Evolutionary conservation across 169 alveolate genomes (phyloP).

Genomic region (Eimeria maxima): DNA sequence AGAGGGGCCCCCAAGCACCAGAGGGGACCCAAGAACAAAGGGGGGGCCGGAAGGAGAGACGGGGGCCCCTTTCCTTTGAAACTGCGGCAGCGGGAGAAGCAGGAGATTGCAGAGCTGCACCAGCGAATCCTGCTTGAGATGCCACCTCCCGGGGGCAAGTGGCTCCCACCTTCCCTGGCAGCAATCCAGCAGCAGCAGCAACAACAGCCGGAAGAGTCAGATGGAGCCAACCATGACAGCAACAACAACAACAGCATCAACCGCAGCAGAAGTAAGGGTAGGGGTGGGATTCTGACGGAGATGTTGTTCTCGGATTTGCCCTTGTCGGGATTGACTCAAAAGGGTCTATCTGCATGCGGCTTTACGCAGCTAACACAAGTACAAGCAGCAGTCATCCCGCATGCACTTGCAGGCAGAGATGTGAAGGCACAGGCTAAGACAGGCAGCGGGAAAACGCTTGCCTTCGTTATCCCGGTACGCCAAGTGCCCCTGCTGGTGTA

Average conservation of each 20-base stretch:
- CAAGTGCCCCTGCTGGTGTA: neutral
- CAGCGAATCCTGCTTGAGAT: conserved; percentile 73
- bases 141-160: conserved; percentile 78
- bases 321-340: conserved; percentile 89
- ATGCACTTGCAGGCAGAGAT: conserved; percentile 95
- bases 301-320: conserved; percentile 93
- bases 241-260: conserved; percentile 11
- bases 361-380: conserved; percentile 94
- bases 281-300: conserved; percentile 82
- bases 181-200: conserved; percentile 61
- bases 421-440: conserved; percentile 88
- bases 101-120: conserved; percentile 75
- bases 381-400: conserved; percentile 94
- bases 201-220: neutral
- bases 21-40: conserved; percentile 18
- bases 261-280: neutral
- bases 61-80: conserved; percentile 16
- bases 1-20: conserved; percentile 4
- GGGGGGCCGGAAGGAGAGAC: neutral
- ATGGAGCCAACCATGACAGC: neutral
- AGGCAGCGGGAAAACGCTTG: conserved; percentile 97
- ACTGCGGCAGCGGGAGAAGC: conserved; percentile 76
- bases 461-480: conserved; percentile 94
- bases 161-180: conserved; percentile 53
- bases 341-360: conserved; percentile 91